Evolutionary conservation across 2,329 filamentous ascomycete species (phyloP).

Genomic region (Talaromyces albobiverticillius): DNA sequence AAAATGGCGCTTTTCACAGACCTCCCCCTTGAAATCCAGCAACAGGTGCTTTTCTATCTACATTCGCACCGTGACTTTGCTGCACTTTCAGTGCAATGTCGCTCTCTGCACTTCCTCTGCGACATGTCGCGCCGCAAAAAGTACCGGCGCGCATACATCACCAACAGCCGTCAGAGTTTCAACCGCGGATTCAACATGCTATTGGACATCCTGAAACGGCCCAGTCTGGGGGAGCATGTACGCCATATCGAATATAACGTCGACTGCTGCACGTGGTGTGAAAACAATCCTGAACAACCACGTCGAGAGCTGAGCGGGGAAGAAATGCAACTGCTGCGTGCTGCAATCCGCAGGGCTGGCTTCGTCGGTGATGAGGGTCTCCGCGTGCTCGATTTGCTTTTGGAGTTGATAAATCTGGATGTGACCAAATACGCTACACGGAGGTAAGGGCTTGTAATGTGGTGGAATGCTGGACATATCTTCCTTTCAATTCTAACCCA

Average conservation of each 20-base stretch:
- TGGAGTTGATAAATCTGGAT: conserved; percentile 11
- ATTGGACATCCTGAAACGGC: conserved; percentile 19
- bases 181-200: conserved; percentile 12
- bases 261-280: background rate
- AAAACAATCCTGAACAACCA: background rate
- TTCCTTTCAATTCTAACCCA: background rate
- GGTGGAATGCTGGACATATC: background rate
- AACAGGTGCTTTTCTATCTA: background rate
- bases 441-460: background rate
- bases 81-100: background rate
- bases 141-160: background rate
- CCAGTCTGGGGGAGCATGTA: conserved; percentile 19
- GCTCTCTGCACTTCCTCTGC: background rate
- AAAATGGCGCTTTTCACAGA: background rate
- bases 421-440: background rate
- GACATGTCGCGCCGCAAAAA: background rate
- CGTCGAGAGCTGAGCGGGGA: conserved; percentile 10
- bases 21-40: background rate
- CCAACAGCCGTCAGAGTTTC: background rate
- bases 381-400: conserved; percentile 20
- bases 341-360: conserved; percentile 15
- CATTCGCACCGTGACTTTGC: background rate
- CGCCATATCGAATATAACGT: conserved; percentile 16
- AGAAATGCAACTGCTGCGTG: conserved; percentile 15
- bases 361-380: conserved; percentile 13